Conservation (phyloP, 164 flowering plant species). For the Malania oleifera region DNA sequence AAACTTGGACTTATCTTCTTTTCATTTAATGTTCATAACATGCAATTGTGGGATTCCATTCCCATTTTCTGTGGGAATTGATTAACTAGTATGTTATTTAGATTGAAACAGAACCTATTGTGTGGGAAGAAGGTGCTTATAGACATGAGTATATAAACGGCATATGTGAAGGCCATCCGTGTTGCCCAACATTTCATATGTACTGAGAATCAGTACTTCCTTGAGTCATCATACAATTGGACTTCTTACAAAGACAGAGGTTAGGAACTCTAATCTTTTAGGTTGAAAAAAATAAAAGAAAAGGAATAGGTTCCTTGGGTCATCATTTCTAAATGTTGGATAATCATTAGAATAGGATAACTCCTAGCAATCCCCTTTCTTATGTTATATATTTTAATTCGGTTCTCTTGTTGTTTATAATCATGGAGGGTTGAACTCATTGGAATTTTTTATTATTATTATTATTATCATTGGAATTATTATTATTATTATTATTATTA, state of each 20-base stretch:
- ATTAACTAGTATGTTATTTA: neutral
- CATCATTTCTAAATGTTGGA: no score
- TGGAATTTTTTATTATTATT: no score
- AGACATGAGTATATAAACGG: conserved; percentile 66
- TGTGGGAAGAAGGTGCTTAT: conserved; percentile 67
- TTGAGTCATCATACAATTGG: conserved; percentile 69
- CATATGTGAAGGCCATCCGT: conserved; percentile 61
- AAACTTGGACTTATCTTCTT: neutral
- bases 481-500: no score
- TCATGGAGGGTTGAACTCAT: no score
- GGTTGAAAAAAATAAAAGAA: neutral
- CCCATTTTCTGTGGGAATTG: neutral
- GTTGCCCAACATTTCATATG: conserved; percentile 61
- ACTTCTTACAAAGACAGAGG: conserved; percentile 40
- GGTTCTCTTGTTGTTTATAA: no score
- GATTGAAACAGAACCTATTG: conserved; percentile 42
- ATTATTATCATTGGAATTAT: no score
- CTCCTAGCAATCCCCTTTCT: no score
- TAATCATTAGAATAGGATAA: no score
- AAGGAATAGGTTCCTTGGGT: no score
- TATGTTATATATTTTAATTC: no score
- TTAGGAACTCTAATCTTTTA: conserved; percentile 15
- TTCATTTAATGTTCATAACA: neutral
- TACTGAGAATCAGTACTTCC: conserved; percentile 63
- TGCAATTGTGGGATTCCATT: neutral